phyloP scores from a whole-genome alignment of 2,329 filamentous ascomycete species.

The Fusarium siculi region DNA sequence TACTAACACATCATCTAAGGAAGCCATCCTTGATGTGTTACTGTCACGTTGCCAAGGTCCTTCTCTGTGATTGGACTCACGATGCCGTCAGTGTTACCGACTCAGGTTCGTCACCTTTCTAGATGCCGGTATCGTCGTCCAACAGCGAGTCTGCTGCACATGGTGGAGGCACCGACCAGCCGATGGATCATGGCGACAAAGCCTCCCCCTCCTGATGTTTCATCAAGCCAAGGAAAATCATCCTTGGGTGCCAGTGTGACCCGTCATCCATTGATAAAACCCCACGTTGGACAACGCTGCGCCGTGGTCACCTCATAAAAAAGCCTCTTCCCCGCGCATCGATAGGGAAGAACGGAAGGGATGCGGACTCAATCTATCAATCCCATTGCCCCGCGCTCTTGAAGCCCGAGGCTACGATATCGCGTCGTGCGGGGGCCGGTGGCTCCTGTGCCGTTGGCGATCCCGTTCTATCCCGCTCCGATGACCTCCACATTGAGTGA shows the following conservation, averaged over 20 bases:
- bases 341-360: conserved; percentile 22
- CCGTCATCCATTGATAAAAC: conserved; percentile 44
- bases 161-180: conserved; percentile 29
- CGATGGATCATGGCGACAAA: conserved; percentile 22
- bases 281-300: conserved; percentile 44
- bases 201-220: conserved; percentile 30
- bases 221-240: conserved; percentile 32
- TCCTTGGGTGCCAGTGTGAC: conserved; percentile 27
- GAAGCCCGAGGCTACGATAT: conserved; percentile 38
- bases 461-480: conserved; percentile 45
- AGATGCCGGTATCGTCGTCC: conserved; percentile 31
- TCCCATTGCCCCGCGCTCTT: conserved; percentile 42
- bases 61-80: conserved; percentile 40
- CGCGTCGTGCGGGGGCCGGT: conserved; percentile 40
- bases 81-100: conserved; percentile 35
- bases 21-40: conserved; percentile 25
- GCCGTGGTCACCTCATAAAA: conserved; percentile 37
- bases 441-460: conserved; percentile 34
- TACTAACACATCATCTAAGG: conserved; percentile 19
- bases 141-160: conserved; percentile 24
- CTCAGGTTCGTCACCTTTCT: conserved; percentile 19
- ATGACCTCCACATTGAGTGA: conserved; percentile 30
- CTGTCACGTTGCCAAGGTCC: conserved; percentile 40
- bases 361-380: conserved; percentile 38
- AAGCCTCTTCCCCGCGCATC: conserved; percentile 35